Conservation (phyloP, 176 grass and related monocot genomes). For the Aegilops sharonensis region DNA sequence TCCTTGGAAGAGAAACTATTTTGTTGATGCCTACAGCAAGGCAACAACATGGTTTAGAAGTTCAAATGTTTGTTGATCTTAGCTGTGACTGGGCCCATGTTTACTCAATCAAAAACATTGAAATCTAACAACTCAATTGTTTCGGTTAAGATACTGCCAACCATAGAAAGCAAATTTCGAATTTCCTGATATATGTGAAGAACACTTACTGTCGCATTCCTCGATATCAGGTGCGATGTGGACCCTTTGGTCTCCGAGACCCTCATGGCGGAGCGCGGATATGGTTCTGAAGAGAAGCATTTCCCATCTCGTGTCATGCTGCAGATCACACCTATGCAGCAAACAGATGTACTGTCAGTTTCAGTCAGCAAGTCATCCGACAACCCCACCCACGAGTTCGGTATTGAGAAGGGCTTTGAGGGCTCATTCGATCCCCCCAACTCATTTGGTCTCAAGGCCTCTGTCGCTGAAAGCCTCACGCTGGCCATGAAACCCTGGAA, state of each 20-base stretch:
- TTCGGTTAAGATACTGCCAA: neutral
- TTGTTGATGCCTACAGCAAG: neutral
- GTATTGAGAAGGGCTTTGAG: slow-evolving; percentile 65
- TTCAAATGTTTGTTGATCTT: neutral
- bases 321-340: slow-evolving; percentile 85
- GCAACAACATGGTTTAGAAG: slow-evolving; percentile 9
- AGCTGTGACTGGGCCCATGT: neutral
- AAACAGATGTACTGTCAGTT: slow-evolving; percentile 67
- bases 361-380: slow-evolving; percentile 79
- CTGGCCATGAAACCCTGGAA: slow-evolving; percentile 92
- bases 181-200: neutral
- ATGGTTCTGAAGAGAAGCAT: slow-evolving; percentile 81
- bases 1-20: neutral
- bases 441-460: slow-evolving; percentile 58
- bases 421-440: slow-evolving; percentile 73
- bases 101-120: slow-evolving; percentile 5
- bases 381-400: slow-evolving; percentile 70
- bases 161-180: neutral
- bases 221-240: slow-evolving; percentile 64
- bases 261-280: slow-evolving; percentile 83
- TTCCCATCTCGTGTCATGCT: slow-evolving; percentile 83
- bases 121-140: neutral
- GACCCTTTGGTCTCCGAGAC: slow-evolving; percentile 62
- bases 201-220: slow-evolving; percentile 24
- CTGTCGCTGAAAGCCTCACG: slow-evolving; percentile 48